A percentile compares a stretch with the other conserved stretches of the same genome.
Conservation (phyloP, 2,329 filamentous ascomycete species). For the Tolypocladium ophioglossoides region DNA sequence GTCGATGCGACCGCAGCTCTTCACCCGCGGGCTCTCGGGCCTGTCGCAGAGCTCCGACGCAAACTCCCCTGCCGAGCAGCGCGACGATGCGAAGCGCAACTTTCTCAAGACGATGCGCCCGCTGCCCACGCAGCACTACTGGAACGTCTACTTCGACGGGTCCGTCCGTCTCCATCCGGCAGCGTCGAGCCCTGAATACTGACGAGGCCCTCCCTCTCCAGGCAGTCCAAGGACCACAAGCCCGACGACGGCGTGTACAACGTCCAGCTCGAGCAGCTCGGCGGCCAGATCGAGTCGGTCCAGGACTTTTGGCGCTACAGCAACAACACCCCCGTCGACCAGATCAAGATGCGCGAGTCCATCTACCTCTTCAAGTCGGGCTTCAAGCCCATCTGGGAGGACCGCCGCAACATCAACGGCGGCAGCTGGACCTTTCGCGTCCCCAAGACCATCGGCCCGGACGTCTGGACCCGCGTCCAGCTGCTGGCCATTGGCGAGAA, state of each 20-base stretch:
- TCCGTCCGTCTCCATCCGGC: conserved; percentile 13
- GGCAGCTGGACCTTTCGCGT: conserved; percentile 92
- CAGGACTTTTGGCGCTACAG: conserved; percentile 80
- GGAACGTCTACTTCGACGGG: conserved; percentile 61
- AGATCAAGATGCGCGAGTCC: conserved; percentile 67
- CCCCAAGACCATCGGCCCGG: conserved; percentile 60
- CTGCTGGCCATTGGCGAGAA: conserved; percentile 76
- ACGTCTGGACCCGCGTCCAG: conserved; percentile 74
- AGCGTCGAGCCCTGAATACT: no score
- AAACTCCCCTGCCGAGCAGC: conserved; percentile 60
- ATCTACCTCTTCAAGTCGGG: conserved; percentile 73
- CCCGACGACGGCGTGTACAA: conserved; percentile 36
- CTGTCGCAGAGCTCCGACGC: conserved; percentile 49
- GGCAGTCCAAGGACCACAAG: conserved; percentile 34
- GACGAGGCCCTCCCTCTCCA: conserved; percentile 9
- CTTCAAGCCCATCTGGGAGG: conserved; percentile 71
- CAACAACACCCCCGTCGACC: conserved; percentile 69
- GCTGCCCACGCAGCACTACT: conserved; percentile 70
- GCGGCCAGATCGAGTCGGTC: conserved; percentile 60
- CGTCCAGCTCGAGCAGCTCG: conserved; percentile 49
- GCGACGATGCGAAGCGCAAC: conserved; percentile 74
- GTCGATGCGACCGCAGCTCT: conserved; percentile 46
- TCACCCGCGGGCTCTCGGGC: conserved; percentile 52
- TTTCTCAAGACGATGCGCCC: conserved; percentile 65
- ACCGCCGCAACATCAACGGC: conserved; percentile 74